Evolutionary conservation across 176 grass and related monocot genomes (phyloP).

Genomic region (Aegilops longissima): DNA sequence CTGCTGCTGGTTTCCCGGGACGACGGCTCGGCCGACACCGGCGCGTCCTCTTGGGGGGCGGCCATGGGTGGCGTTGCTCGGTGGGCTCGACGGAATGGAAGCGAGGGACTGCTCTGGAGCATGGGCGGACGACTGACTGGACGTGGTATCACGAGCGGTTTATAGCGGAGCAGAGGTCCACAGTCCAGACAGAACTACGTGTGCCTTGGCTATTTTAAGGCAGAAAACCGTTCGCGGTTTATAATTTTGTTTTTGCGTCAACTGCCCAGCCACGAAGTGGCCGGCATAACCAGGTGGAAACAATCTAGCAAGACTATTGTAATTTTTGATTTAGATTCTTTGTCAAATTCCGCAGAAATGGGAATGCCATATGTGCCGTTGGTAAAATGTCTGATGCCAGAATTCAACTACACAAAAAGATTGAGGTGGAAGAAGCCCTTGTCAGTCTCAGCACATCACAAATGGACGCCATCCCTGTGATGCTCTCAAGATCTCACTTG

Average conservation of each 20-base stretch:
- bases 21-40: not conserved
- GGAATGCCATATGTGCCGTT: not conserved
- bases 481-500: too few relatives aligned
- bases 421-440: too few relatives aligned
- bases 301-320: not conserved
- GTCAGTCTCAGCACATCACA: too few relatives aligned
- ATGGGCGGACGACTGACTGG: not conserved
- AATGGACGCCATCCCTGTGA: accelerated
- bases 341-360: not conserved
- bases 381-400: not conserved
- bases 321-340: not conserved
- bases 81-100: not conserved
- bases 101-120: not conserved
- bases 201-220: constrained; percentile 6
- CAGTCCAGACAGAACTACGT: not conserved
- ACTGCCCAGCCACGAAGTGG: constrained; percentile 5
- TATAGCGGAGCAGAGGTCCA: not conserved
- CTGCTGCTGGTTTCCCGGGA: not conserved
- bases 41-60: not conserved
- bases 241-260: not conserved
- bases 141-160: not conserved
- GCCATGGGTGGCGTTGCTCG: constrained; percentile 10
- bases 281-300: constrained; percentile 4
- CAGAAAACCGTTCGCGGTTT: not conserved
- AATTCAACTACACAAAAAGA: not conserved